Base-by-base conservation (phyloP, 2,329 filamentous ascomycete genomes). In the Talaromyces sp. region DNA sequence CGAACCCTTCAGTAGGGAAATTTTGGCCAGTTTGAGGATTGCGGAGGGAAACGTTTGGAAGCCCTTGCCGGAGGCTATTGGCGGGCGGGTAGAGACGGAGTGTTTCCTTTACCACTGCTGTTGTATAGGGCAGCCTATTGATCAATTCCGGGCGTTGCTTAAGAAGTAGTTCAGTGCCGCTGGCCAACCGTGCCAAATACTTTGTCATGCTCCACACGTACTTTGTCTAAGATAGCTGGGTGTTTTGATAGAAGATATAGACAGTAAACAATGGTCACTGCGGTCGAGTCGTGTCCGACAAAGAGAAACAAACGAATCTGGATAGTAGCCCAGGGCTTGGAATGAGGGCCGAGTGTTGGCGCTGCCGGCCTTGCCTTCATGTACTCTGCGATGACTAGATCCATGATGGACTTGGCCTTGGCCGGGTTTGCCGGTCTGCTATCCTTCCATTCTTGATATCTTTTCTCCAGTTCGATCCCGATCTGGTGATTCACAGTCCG, bases 31-130 rank as follows among this genome's bases (percentile, higher is more conserved):
- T 50, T 27, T 18, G 16, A 30, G 56, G 34, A n/a, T 56, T 18
- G 5, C 23, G 16, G 6, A 61, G 44, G 33, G n/a, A 47, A 18
- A 61, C 18, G 10, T 28, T 16, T 31, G 59, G 54, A 7, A 18
- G 23, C 3, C 53, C 60, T 4, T 53, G 30, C 6, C 61, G 53
- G 8, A 63, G n/a, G 12, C 31, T 42, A 16, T 57, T 62, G 5
- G 63, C 58, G 23, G 83, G 78, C 0, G 83, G 80, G 65, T 78
- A 83, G n/a, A 86, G 68, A 3, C 84, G 78, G 1, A 86, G 75
- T 0, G 79, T 76, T 69, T 87, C 85, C 62, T 83, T 83, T 62
- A 84, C 78, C 2, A 85, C 78, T 23, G 82, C 83, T 3, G 74
- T 73, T 1, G 83, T 85, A 68, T 83, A 85, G 0, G 78, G 74